These are phyloP conservation scores for Botryotinia globosa DNA, from an alignment of 2,329 filamentous ascomycete genomes.

Conservation along the genomic window DNA sequence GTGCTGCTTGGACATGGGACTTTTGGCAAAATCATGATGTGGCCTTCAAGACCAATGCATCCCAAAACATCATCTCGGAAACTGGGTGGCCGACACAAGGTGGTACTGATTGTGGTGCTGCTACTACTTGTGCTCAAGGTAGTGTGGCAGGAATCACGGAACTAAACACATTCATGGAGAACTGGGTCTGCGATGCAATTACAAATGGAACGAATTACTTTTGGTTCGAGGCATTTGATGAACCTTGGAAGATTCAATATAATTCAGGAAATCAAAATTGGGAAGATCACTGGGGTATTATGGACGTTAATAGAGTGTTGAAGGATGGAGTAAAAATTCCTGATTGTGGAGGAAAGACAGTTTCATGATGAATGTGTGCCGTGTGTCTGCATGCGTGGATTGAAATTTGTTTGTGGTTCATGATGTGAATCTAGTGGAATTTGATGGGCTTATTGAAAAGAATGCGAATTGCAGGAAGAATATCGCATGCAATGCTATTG, in stretches of 20 bases:
- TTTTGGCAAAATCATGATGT: conserved; percentile 78
- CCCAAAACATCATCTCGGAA: conserved; percentile 80
- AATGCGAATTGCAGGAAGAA: not conserved
- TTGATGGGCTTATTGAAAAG: not conserved
- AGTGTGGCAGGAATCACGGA: conserved; percentile 75
- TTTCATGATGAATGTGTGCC: conserved; percentile 18
- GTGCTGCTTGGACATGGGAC: conserved; percentile 74
- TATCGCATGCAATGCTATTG: not conserved
- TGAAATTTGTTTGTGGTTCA: not conserved
- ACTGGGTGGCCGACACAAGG: conserved; percentile 87
- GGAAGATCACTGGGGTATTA: conserved; percentile 94
- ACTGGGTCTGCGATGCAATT: conserved; percentile 80
- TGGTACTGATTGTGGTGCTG: conserved; percentile 70
- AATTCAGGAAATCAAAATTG: conserved; percentile 68
- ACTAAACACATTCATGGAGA: conserved; percentile 81
- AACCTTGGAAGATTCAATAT: conserved; percentile 86
- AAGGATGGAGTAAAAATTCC: conserved; percentile 84
- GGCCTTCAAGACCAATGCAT: conserved; percentile 55
- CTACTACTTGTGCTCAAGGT: conserved; percentile 58
- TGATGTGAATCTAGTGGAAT: not conserved
- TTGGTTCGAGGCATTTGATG: conserved; percentile 96
- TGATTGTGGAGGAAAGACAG: conserved; percentile 70
- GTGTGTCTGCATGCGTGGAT: not conserved
- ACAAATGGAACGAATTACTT: conserved; percentile 88
- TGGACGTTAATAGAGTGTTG: conserved; percentile 80